Evolutionary conservation across 371 early-diverging fungal genomes (phyloP), one percentile per base, ranked within the genome.

Genomic region (Gilbertella persicaria): DNA sequence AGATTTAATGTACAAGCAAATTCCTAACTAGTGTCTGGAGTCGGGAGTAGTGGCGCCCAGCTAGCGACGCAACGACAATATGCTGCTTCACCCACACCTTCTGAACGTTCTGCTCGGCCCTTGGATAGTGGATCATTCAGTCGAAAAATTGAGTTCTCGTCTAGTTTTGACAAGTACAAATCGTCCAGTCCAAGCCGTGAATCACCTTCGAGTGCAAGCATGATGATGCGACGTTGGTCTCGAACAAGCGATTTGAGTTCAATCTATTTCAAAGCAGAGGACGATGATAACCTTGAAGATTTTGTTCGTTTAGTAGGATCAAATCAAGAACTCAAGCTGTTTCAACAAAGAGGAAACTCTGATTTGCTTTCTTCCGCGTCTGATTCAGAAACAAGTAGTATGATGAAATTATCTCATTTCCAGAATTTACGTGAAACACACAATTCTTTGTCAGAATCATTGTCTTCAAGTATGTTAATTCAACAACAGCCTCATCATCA

Each of bases 231-330:
- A 38, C 50, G 66, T 23, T 46, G 55, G 35, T 67, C 67, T 45
- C 53, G 66, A n/a, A 45, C 65, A 5, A 71, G 72, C 35, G 72
- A 67, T 30, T 59, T 62, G 13, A 67, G 68, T 17, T 51, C 58
- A 9, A 40, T 57, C 23, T 38, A 59, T 44, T 19, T 56, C 10
- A 53, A 57, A 25, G 37, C 46, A 28, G 30, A 53, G 17, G 76
- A 79, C 7, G 54, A 53, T 1, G 75, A 73, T 25, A 84, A 83
- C 28, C 64, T 88, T 5, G 79, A 75, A 45, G 84, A 79, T 13
- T 88, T 88, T 64, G 77, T 86, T 16, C 73, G 71, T n/a, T 71
- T 84, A 62, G 73, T 87, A 5, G 80, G 80, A 17, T 54, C 71
- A 5, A 74, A 69, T 17, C 78, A 80, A 40, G 78, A 81, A 9